Conservation (phyloP, 345 rosid genomes). For the Dipteronia sinensis region DNA sequence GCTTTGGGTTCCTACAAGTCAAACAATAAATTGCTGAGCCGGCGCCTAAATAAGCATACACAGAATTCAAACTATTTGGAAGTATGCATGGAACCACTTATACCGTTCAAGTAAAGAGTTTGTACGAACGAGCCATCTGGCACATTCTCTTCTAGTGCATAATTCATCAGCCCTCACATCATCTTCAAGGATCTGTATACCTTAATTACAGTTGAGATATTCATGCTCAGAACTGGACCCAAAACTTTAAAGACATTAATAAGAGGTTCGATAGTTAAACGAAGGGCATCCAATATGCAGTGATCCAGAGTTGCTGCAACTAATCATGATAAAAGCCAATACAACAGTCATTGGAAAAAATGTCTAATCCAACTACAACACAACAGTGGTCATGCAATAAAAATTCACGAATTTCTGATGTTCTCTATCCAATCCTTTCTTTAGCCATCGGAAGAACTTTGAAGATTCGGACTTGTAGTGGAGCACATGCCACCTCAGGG, state of each 20-base stretch:
- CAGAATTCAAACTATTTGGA: slow-evolving; percentile 6
- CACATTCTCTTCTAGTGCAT: slow-evolving; percentile 88
- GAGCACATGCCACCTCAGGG: background rate
- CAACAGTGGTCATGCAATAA: background rate
- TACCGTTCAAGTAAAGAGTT: slow-evolving; percentile 78
- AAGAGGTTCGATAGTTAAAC: background rate
- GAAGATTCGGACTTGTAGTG: background rate
- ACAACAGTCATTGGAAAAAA: background rate
- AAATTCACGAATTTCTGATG: background rate
- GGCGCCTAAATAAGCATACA: slow-evolving; percentile 21
- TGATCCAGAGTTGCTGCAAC: slow-evolving; percentile 9
- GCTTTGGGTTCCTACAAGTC: slow-evolving; percentile 63
- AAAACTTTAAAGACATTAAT: slow-evolving; percentile 18
- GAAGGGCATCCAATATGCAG: slow-evolving; percentile 1
- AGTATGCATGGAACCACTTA: background rate
- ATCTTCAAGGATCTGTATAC: slow-evolving; percentile 75
- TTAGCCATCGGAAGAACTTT: slow-evolving; percentile 9
- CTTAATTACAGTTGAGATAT: slow-evolving; percentile 36
- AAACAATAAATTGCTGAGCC: slow-evolving; percentile 19
- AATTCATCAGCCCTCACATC: slow-evolving; percentile 56
- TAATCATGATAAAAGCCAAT: slow-evolving; percentile 1
- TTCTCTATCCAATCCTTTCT: background rate
- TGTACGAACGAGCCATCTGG: slow-evolving; percentile 73
- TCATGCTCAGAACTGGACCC: slow-evolving; percentile 54
- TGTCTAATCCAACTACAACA: background rate